Evolutionary conservation across 331 rosid genomes (phyloP).

Genomic region (Quercus tomentella): DNA sequence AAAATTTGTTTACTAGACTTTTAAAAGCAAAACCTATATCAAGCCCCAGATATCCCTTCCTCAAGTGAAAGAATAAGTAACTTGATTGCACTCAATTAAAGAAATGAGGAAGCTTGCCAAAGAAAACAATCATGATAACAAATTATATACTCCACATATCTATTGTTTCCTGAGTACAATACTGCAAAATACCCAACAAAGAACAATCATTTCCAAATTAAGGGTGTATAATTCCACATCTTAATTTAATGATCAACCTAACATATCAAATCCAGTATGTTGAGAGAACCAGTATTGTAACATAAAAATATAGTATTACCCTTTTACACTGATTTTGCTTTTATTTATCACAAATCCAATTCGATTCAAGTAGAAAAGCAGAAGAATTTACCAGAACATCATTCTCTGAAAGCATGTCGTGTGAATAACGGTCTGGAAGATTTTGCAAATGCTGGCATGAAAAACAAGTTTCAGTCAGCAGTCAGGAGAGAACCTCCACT

Average conservation of each 20-base stretch:
- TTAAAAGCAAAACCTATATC: neutral
- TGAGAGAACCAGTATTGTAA: neutral
- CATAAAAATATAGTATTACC: neutral
- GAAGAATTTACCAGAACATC: conserved; percentile 49
- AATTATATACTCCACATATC: neutral
- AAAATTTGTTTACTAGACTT: neutral
- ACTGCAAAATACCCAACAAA: neutral
- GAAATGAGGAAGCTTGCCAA: neutral
- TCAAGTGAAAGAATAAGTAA: neutral
- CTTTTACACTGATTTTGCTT: neutral
- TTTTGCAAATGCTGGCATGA: conserved; percentile 67
- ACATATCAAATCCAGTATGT: neutral
- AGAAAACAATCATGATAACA: neutral
- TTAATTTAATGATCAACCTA: neutral
- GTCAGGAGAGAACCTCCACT: neutral
- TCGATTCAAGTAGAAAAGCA: neutral
- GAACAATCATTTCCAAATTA: neutral
- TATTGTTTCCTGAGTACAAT: neutral
- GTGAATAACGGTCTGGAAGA: conserved; percentile 66
- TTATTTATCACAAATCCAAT: neutral
- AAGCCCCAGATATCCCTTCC: neutral
- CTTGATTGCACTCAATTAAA: neutral
- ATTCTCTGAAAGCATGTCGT: conserved; percentile 55
- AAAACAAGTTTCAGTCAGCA: conserved; percentile 27
- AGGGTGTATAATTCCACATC: neutral